Base-by-base conservation (phyloP, 2,329 filamentous ascomycete species). In the Tolypocladium guangdongense region DNA sequence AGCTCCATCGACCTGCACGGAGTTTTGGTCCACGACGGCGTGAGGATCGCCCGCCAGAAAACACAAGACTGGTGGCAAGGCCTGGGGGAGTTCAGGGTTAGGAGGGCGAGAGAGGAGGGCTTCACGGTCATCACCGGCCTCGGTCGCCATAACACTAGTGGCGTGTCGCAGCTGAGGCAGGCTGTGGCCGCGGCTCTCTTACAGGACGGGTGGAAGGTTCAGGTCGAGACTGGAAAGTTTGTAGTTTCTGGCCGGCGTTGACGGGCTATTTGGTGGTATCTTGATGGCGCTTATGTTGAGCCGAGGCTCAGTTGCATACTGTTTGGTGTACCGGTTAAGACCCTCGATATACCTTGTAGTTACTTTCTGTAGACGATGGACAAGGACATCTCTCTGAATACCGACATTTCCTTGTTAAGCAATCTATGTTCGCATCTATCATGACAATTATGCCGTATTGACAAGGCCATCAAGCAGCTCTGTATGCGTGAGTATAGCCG, bases 51-150 rank as follows among this genome's bases (percentile, higher is more conserved):
- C 1, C 78, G 80, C 33, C 77, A 83, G 48, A 78, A 77, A 38
- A 85, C 87, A 0, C 75, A 79, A 58, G 66, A 65, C 11, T 97
- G 92, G 92, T 96, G 90, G 91, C 72, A 81, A 20, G 70, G 71
- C 0, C 71, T 90, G 10, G 87, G 87, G 1, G 86, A 91, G 63
- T 74, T 76, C 49, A 80, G 80, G 57, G 76, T 78, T 60, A 61
- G 65, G 11, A 70, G 67, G 56, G 72, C 76, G 22, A 73, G 77
- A 62, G 74, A 74, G 22, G 58, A 69, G 8, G 75, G 82, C 0
- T 90, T 87, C 62, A 82, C 79, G 39, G 84, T 97, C 55, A 80
- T 97, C 52, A 95, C 90, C 3, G 92, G 92, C 0, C 66, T 85
- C 16, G 92, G 92, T 1, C 78, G 78, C 52, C 92, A 97, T 68